A percentile compares a stretch with the other conserved stretches of the same genome.
These are phyloP conservation scores for Jatropha multifida DNA, from an alignment of 441 rosid genomes.

Conservation along the genomic window DNA sequence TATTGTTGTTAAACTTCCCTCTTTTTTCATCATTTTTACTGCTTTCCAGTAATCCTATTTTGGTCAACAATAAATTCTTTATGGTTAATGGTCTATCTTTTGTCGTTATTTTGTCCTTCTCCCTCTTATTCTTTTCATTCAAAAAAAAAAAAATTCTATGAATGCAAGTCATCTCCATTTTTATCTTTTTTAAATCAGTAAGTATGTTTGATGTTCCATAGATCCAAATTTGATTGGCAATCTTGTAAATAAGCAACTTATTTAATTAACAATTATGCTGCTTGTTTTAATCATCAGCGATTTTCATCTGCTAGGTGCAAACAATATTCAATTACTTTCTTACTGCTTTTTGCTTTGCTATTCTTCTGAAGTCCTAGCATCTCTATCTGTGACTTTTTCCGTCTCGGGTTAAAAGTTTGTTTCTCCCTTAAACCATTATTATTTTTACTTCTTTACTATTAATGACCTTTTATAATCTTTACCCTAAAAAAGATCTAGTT, in stretches of 20 bases:
- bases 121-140: background rate
- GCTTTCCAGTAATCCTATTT: background rate
- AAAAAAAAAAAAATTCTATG: no score
- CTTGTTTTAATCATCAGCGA: background rate
- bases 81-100: background rate
- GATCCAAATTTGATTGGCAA: background rate
- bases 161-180: background rate
- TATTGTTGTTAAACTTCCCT: background rate
- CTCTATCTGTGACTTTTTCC: background rate
- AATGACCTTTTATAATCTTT: background rate
- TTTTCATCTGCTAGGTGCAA: constrained; percentile 8
- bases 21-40: background rate
- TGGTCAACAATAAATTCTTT: background rate
- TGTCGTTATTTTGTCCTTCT: background rate
- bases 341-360: background rate
- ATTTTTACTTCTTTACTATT: background rate
- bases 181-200: background rate
- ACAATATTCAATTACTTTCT: background rate
- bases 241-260: background rate
- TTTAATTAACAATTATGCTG: background rate
- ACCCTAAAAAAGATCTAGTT: background rate
- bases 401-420: background rate
- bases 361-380: background rate
- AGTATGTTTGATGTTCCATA: background rate
- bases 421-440: background rate